A percentile compares a stretch with the other conserved stretches of the same genome.
phyloP scores from a whole-genome alignment of 2,329 filamentous ascomycete genomes.

The Byssoonygena ceratinophila region DNA sequence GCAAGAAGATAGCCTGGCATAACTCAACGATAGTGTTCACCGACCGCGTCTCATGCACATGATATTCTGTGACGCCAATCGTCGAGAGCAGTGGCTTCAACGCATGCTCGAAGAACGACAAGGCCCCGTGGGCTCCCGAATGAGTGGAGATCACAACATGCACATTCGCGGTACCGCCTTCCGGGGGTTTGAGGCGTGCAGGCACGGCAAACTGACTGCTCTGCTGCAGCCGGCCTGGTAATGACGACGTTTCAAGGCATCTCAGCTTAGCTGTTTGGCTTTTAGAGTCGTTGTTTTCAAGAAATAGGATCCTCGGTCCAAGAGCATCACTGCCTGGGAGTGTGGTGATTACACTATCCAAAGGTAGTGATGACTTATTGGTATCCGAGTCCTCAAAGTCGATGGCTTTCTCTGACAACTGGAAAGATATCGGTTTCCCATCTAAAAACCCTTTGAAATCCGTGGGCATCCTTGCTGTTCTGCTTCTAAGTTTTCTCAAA shows the following conservation, averaged over 20 bases:
- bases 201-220: neutral
- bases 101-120: slow-evolving; percentile 45
- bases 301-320: neutral
- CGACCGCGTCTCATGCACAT: slow-evolving; percentile 53
- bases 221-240: neutral
- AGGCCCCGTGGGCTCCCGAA: slow-evolving; percentile 53
- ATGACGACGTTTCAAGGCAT: neutral
- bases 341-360: neutral
- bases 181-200: neutral
- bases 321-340: neutral
- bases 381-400: neutral
- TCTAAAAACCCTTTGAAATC: neutral
- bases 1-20: slow-evolving; percentile 41
- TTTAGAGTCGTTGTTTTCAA: neutral
- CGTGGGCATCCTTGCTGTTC: neutral
- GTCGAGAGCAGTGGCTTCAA: slow-evolving; percentile 47
- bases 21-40: slow-evolving; percentile 55
- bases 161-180: slow-evolving; percentile 18
- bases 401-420: neutral
- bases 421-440: neutral
- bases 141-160: slow-evolving; percentile 57
- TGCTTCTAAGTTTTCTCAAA: too few relatives aligned
- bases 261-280: neutral
- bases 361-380: neutral
- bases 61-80: slow-evolving; percentile 41